Conservation (phyloP, 208 protist species). For the Naegleria gruberi region DNA sequence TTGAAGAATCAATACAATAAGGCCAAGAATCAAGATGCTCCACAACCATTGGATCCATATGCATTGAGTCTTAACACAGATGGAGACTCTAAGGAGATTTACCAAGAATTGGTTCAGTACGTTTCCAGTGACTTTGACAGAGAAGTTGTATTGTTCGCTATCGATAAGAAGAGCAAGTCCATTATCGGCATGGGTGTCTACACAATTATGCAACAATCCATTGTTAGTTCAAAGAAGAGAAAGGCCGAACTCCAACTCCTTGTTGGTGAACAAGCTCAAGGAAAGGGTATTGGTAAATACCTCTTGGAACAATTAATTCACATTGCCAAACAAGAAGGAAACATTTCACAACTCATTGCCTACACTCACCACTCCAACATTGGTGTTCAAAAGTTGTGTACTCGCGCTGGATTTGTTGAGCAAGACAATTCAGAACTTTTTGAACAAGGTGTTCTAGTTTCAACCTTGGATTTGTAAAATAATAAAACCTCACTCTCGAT, state of each 20-base stretch:
- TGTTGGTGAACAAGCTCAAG: not conserved
- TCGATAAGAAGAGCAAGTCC: not conserved
- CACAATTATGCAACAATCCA: not conserved
- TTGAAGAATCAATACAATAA: not conserved
- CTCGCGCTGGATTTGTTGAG: not conserved
- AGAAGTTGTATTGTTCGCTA: not conserved
- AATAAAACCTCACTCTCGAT: no score
- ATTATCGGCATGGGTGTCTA: not conserved
- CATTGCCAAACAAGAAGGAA: not conserved
- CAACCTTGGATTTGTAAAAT: not conserved
- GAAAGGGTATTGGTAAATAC: not conserved
- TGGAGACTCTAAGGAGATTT: not conserved
- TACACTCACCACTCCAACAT: not conserved
- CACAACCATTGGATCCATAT: conserved; percentile 5
- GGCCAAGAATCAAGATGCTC: not conserved
- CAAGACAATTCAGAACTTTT: not conserved
- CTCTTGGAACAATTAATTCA: not conserved
- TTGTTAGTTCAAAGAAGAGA: not conserved
- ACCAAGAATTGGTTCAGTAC: not conserved
- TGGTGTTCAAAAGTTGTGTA: not conserved
- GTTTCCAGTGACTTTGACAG: not conserved
- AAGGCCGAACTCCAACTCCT: not conserved
- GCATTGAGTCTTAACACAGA: not conserved
- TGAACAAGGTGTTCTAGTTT: not conserved
- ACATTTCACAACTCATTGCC: not conserved